phyloP scores from a whole-genome alignment of 768 basidiomycete species.

The Mycena rosella region DNA sequence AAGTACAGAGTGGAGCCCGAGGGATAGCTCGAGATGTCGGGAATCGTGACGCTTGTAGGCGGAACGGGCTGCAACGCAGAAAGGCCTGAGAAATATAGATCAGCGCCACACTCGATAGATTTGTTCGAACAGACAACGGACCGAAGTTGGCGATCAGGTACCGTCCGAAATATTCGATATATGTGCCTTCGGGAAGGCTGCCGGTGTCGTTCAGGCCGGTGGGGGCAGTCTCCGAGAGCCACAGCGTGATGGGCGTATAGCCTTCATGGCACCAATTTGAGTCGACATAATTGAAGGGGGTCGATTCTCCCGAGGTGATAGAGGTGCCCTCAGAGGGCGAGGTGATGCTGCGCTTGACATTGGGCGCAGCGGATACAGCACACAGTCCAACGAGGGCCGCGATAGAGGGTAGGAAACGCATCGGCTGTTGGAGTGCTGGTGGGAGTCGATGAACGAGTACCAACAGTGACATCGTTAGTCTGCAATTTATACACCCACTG shows the following conservation, averaged over 20 bases:
- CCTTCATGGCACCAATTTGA: constrained; percentile 23
- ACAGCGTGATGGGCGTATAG: constrained; percentile 22
- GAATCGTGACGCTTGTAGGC: constrained; percentile 17
- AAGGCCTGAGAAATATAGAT: background rate
- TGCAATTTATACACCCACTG: background rate
- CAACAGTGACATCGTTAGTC: no score
- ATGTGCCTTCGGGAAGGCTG: constrained; percentile 3
- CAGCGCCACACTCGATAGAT: background rate
- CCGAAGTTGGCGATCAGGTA: constrained; percentile 23
- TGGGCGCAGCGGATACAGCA: background rate
- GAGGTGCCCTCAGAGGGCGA: background rate
- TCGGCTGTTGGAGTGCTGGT: background rate
- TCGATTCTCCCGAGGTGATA: constrained; percentile 13
- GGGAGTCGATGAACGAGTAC: background rate
- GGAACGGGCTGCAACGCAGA: background rate
- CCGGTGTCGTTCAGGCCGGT: constrained; percentile 14
- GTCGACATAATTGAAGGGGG: constrained; percentile 18
- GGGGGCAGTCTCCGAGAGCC: constrained; percentile 15
- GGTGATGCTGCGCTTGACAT: background rate
- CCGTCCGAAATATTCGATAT: constrained; percentile 14
- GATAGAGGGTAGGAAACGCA: background rate
- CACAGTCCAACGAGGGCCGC: background rate
- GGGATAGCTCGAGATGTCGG: constrained; percentile 7
- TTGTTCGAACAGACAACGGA: background rate
- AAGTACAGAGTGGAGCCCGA: constrained; percentile 3